Percentiles rank a stretch among this genome's conserved stretches.
Conservation (phyloP, 768 basidiomycete genomes). For the Melanogaster broomeanus region DNA sequence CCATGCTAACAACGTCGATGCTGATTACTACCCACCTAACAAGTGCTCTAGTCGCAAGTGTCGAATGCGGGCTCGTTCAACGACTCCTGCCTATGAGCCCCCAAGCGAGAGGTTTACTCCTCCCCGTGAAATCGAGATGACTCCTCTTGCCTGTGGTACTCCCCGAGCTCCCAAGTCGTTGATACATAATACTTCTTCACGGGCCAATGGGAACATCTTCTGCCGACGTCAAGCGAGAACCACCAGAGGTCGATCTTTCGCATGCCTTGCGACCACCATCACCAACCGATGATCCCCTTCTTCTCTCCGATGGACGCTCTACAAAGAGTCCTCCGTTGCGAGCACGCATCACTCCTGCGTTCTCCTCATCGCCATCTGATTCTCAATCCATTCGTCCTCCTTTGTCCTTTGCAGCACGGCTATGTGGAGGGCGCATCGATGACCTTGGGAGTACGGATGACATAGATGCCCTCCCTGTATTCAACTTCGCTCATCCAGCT, state of each 20-base stretch:
- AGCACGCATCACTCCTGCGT: constrained; percentile 38
- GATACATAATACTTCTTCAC: constrained; percentile 35
- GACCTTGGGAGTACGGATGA: not conserved
- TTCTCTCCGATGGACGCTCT: constrained; percentile 51
- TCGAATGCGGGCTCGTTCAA: constrained; percentile 40
- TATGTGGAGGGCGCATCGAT: constrained; percentile 11
- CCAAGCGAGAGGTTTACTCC: constrained; percentile 71
- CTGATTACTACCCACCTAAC: constrained; percentile 47
- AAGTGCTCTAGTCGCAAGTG: constrained; percentile 24
- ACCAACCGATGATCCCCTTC: constrained; percentile 74
- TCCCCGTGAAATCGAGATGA: constrained; percentile 59
- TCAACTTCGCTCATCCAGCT: constrained; percentile 6
- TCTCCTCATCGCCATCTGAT: constrained; percentile 34
- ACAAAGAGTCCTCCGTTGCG: constrained; percentile 24
- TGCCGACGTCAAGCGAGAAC: constrained; percentile 57
- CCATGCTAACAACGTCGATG: constrained; percentile 48
- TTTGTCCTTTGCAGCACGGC: constrained; percentile 20
- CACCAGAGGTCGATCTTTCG: constrained; percentile 61
- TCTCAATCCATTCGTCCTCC: not conserved
- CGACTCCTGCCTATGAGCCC: constrained; percentile 65
- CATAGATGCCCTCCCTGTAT: constrained; percentile 17
- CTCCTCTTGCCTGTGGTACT: constrained; percentile 32
- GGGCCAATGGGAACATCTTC: constrained; percentile 18
- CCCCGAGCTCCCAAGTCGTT: constrained; percentile 37
- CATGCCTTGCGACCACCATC: constrained; percentile 67